Evolutionary conservation across 441 rosid species (phyloP).

Genomic region (Adansonia rubrostipa): DNA sequence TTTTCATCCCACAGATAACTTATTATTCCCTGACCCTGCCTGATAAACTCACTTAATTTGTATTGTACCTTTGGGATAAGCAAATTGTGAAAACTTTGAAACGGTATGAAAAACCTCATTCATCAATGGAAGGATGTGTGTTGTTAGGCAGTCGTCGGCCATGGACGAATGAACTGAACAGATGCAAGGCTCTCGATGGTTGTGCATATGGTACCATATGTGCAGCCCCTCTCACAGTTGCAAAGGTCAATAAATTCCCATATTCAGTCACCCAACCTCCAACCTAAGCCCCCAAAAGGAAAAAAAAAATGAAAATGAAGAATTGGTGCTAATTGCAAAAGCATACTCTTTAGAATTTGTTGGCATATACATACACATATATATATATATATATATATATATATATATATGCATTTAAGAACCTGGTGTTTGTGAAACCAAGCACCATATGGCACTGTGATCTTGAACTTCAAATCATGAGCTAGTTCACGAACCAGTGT

Average conservation of each 20-base stretch:
- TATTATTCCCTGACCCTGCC: not conserved
- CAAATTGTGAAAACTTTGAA: conserved; percentile 19
- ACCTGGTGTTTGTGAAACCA: conserved; percentile 96
- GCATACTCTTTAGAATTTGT: not conserved
- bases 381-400: too few relatives aligned
- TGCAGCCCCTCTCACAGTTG: conserved; percentile 81
- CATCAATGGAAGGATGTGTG: conserved; percentile 46
- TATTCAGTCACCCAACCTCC: conserved; percentile 88
- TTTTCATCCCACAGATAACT: not conserved
- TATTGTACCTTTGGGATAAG: conserved; percentile 6
- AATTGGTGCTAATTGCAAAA: not conserved
- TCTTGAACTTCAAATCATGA: conserved; percentile 52
- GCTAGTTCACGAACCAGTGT: conserved; percentile 80
- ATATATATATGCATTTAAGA: not conserved
- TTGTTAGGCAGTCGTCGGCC: conserved; percentile 69
- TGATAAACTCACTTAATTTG: not conserved
- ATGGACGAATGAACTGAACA: conserved; percentile 70
- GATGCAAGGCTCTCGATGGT: conserved; percentile 84
- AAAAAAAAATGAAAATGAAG: not conserved
- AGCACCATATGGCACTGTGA: conserved; percentile 70
- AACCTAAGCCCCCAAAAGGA: conserved; percentile 43
- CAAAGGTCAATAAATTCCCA: conserved; percentile 75
- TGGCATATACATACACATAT: too few relatives aligned
- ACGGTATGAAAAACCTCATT: conserved; percentile 25
- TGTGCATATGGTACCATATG: conserved; percentile 93